These are phyloP conservation scores for Colletotrichum trifolii DNA, from an alignment of 2,329 filamentous ascomycete genomes.

Conservation along the genomic window DNA sequence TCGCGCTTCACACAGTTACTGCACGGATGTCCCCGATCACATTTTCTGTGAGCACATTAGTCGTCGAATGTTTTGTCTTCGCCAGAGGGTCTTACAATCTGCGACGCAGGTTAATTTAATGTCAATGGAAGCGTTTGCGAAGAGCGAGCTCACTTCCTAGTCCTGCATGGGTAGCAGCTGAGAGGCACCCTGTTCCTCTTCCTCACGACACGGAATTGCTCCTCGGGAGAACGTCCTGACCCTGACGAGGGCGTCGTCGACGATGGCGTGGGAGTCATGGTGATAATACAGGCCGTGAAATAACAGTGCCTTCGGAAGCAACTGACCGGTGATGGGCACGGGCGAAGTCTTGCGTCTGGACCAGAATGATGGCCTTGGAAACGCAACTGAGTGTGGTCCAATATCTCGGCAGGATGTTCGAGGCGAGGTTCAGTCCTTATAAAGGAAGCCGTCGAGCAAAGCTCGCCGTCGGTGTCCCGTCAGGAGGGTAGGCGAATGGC, in stretches of 20 bases:
- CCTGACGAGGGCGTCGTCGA: constrained; percentile 83
- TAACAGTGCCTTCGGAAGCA: neutral
- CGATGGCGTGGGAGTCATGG: constrained; percentile 81
- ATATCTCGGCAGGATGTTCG: neutral
- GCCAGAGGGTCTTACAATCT: constrained; percentile 48
- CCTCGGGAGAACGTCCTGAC: constrained; percentile 79
- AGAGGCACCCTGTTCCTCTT: constrained; percentile 93
- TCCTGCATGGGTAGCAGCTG: constrained; percentile 90
- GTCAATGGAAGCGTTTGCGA: constrained; percentile 5
- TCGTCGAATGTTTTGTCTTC: neutral
- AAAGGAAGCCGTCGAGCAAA: neutral
- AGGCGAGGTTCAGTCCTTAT: constrained; percentile 12
- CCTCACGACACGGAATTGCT: constrained; percentile 87
- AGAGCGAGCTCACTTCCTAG: constrained; percentile 77
- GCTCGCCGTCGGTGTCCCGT: constrained; percentile 5
- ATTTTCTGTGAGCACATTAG: constrained; percentile 74
- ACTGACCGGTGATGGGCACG: constrained; percentile 10
- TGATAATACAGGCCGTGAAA: constrained; percentile 38
- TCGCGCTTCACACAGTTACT: constrained; percentile 95
- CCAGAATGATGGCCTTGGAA: constrained; percentile 1
- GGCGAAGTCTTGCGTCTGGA: constrained; percentile 1
- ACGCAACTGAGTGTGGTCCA: constrained; percentile 9
- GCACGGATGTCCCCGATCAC: constrained; percentile 90
- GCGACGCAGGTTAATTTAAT: constrained; percentile 38
- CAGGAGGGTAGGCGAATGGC: constrained; percentile 16